Evolutionary conservation across 208 protist genomes (phyloP).

Genomic region (Naegleria lovaniensis): DNA sequence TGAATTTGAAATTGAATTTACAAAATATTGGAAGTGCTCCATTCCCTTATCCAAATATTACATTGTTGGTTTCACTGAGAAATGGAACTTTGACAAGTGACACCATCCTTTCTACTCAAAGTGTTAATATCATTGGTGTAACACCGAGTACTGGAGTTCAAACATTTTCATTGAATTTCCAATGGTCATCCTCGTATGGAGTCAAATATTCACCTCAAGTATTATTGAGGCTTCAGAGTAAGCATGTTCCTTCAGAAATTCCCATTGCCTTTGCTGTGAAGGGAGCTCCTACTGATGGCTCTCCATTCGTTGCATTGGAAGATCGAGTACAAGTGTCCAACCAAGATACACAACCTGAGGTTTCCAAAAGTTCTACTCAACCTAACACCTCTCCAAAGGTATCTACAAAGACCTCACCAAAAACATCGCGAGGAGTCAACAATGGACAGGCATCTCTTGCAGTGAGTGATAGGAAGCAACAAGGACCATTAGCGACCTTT

Average conservation of each 20-base stretch:
- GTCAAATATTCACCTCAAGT: not conserved
- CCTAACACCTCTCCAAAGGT: not conserved
- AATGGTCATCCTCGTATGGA: not conserved
- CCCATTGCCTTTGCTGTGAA: not conserved
- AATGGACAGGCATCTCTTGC: not conserved
- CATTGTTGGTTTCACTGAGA: not conserved
- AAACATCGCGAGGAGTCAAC: not conserved
- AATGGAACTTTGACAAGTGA: not conserved
- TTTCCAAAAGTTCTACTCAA: not conserved
- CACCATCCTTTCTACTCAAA: not conserved
- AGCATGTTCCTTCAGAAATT: not conserved
- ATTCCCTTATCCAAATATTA: not conserved
- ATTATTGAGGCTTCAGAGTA: not conserved
- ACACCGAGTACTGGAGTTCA: not conserved
- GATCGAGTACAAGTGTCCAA: not conserved
- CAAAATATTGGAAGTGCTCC: slow-evolving; percentile 4
- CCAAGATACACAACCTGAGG: not conserved
- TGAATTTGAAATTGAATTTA: not conserved
- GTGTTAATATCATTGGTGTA: not conserved
- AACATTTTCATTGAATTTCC: not conserved
- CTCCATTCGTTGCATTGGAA: not conserved
- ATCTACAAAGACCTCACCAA: not conserved
- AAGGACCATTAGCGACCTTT: too few species aligned
- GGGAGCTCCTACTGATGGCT: not conserved
- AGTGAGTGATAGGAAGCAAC: too few species aligned